phyloP scores from a whole-genome alignment of 2,329 filamentous ascomycete genomes.

The Colletotrichum euphorbiae region DNA sequence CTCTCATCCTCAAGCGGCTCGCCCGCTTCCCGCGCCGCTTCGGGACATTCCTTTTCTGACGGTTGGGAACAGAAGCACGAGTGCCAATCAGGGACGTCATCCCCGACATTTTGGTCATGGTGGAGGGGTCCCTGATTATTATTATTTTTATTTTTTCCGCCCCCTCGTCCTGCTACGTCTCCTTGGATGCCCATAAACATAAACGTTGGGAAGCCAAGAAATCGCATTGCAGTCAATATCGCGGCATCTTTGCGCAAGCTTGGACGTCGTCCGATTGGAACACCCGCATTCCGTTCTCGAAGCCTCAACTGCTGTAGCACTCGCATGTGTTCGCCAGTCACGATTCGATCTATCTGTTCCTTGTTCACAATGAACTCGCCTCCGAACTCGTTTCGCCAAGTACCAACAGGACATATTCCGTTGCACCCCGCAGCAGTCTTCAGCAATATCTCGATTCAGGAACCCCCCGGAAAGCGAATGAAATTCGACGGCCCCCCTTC shows the following conservation, averaged over 20 bases:
- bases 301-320: not conserved
- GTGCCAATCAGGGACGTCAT: conserved; percentile 33
- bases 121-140: conserved; percentile 14
- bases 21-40: conserved; percentile 33
- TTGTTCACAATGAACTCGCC: conserved; percentile 39
- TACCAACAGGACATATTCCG: conserved; percentile 6
- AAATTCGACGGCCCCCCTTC: conserved; percentile 27
- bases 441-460: not conserved
- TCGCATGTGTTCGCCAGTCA: conserved; percentile 6
- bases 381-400: conserved; percentile 32
- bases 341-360: not conserved
- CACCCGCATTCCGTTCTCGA: not conserved
- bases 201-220: conserved; percentile 16
- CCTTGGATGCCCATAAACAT: not conserved
- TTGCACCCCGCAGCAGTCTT: not conserved
- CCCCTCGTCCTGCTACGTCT: not conserved
- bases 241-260: conserved; percentile 4
- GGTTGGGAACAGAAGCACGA: conserved; percentile 27
- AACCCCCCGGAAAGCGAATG: conserved; percentile 27
- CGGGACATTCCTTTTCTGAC: conserved; percentile 31
- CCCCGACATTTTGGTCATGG: conserved; percentile 13
- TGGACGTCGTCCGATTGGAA: conserved; percentile 9
- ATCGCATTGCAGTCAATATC: not conserved
- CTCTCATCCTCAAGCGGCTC: conserved; percentile 32
- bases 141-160: not conserved